A percentile compares a stretch with the other conserved stretches of the same genome.
Conservation (phyloP, 352 stramenopile genomes). For the Pythium rhizo-oryzae region DNA sequence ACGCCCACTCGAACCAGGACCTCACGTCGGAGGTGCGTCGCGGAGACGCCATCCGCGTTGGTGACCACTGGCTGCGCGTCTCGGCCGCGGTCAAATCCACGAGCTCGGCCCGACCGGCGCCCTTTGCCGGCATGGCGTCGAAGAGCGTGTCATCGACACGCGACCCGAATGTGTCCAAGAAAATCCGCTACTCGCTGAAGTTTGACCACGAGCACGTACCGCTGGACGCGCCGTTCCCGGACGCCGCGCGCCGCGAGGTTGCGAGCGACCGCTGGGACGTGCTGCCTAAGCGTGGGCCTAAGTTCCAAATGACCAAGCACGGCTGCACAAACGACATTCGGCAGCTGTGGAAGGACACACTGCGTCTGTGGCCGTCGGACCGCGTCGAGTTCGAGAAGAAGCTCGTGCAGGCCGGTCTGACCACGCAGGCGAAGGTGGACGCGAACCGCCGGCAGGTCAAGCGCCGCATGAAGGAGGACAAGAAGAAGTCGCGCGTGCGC, state of each 20-base stretch:
- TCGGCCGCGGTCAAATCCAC: slow-evolving; percentile 79
- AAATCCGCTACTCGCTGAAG: slow-evolving; percentile 86
- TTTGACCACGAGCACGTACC: slow-evolving; percentile 86
- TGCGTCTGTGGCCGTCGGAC: slow-evolving; percentile 72
- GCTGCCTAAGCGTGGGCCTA: slow-evolving; percentile 66
- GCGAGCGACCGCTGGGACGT: slow-evolving; percentile 73
- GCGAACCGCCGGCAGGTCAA: slow-evolving; percentile 77
- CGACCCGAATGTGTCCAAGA: slow-evolving; percentile 82
- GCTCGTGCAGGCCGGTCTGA: slow-evolving; percentile 78
- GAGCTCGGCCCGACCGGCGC: slow-evolving; percentile 59
- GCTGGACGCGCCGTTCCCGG: slow-evolving; percentile 76
- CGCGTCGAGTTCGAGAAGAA: slow-evolving; percentile 79
- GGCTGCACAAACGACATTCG: slow-evolving; percentile 87
- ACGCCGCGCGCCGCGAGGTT: slow-evolving; percentile 62
- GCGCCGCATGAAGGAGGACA: slow-evolving; percentile 80
- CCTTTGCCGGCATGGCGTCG: slow-evolving; percentile 69
- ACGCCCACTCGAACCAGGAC: slow-evolving; percentile 66
- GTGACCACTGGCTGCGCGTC: slow-evolving; percentile 83
- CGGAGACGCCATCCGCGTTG: slow-evolving; percentile 71
- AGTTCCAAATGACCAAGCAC: slow-evolving; percentile 83
- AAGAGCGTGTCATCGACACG: slow-evolving; percentile 83
- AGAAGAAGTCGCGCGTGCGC: slow-evolving; percentile 76
- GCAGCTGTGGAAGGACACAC: slow-evolving; percentile 79
- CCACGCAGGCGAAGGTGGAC: slow-evolving; percentile 84
- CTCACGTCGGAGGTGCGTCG: slow-evolving; percentile 70